A percentile compares a stretch with the other conserved stretches of the same genome.
These are phyloP conservation scores for Prunus armeniaca DNA, from an alignment of 306 rosid species.

Conservation along the genomic window DNA sequence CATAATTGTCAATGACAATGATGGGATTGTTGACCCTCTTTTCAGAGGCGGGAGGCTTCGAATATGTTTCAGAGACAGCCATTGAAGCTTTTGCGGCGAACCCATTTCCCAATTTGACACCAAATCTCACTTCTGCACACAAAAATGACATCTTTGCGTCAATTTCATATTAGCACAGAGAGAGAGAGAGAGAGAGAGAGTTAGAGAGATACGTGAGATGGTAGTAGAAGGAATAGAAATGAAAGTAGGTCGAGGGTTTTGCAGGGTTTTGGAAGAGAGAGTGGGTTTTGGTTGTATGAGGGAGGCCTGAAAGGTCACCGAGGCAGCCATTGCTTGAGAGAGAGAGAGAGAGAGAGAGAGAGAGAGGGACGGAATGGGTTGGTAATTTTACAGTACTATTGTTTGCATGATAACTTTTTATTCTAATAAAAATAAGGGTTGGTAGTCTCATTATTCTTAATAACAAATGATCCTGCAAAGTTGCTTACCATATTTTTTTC, in stretches of 20 bases:
- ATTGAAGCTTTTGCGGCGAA: conserved; percentile 41
- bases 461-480: neutral
- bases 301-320: conserved; percentile 8
- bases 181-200: too few species aligned
- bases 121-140: conserved; percentile 27
- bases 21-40: conserved; percentile 36
- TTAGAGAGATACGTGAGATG: neutral
- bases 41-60: conserved; percentile 13
- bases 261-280: conserved; percentile 8
- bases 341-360: neutral
- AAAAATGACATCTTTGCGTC: conserved; percentile 6
- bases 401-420: neutral
- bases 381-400: neutral
- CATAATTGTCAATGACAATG: conserved; percentile 58
- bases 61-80: conserved; percentile 18
- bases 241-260: conserved; percentile 11
- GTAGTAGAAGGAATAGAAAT: neutral
- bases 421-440: neutral
- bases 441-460: too few species aligned
- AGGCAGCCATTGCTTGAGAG: conserved; percentile 37
- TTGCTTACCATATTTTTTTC: neutral
- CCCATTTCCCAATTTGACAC: conserved; percentile 39
- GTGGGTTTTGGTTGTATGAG: conserved; percentile 18
- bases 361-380: neutral
- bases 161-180: neutral